Conservation (phyloP, 169 alveolate genomes). For the Plasmodium billcollinsi region DNA sequence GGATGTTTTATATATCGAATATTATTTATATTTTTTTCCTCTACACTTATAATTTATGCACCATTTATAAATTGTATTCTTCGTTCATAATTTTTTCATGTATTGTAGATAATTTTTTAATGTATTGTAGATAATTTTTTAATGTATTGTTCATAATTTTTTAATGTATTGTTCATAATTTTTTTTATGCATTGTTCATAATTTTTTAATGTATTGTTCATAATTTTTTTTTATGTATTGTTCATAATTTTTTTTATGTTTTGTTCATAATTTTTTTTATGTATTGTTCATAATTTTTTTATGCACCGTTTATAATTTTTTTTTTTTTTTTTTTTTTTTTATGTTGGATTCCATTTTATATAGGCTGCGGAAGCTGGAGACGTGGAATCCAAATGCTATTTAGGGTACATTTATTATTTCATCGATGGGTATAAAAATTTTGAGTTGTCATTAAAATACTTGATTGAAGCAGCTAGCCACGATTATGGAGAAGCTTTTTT, state of each 20-base stretch:
- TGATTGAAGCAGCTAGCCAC: slow-evolving; percentile 74
- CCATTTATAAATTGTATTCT: no score
- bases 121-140: no score
- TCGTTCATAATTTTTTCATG: no score
- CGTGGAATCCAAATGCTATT: slow-evolving; percentile 73
- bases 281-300: background rate
- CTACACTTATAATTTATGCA: no score
- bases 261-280: background rate
- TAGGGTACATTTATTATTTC: slow-evolving; percentile 70
- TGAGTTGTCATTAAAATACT: slow-evolving; percentile 39
- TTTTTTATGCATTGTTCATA: no score
- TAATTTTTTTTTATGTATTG: no score
- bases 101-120: no score
- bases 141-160: no score
- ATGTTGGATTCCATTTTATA: background rate
- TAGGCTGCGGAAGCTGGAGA: slow-evolving; percentile 77
- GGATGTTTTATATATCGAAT: no score
- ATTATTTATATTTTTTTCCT: no score
- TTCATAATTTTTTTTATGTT: background rate
- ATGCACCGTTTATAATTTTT: background rate
- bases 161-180: no score
- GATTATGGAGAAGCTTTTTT: slow-evolving; percentile 77
- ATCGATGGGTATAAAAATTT: slow-evolving; percentile 41
- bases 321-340: background rate
- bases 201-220: no score